These are phyloP conservation scores for Daldinia caldariorum DNA, from an alignment of 495 filamentous ascomycete genomes.

Conservation along the genomic window DNA sequence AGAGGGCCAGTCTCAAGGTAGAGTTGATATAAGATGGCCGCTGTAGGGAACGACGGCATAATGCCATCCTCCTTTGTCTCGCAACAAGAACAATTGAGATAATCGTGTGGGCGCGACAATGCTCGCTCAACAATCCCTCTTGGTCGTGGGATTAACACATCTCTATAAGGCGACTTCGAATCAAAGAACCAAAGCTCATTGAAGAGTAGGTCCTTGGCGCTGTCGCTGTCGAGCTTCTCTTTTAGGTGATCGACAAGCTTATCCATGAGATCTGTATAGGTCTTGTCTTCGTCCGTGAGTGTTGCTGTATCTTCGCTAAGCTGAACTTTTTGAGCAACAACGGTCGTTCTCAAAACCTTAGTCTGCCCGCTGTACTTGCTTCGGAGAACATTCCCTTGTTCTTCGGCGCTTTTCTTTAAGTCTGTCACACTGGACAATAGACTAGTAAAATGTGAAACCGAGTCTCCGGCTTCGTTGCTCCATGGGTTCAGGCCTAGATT, in stretches of 20 bases:
- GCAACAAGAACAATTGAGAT: constrained; percentile 80
- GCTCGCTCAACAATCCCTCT: constrained; percentile 83
- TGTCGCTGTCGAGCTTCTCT: constrained; percentile 64
- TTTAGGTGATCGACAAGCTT: constrained; percentile 66
- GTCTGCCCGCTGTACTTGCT: constrained; percentile 79
- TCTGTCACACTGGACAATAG: constrained; percentile 53
- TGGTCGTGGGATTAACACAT: constrained; percentile 82
- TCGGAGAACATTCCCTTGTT: constrained; percentile 63
- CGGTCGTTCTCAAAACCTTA: constrained; percentile 79
- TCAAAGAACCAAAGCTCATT: constrained; percentile 89
- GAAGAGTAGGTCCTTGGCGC: constrained; percentile 72
- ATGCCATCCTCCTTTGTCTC: constrained; percentile 56
- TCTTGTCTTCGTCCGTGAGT: constrained; percentile 76
- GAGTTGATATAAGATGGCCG: constrained; percentile 86
- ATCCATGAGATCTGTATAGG: constrained; percentile 80
- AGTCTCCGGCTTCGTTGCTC: constrained; percentile 47
- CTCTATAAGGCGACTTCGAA: constrained; percentile 77
- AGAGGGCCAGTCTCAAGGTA: constrained; percentile 89
- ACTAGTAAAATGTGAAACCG: constrained; percentile 48
- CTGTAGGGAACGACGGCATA: constrained; percentile 75
- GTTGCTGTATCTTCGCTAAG: constrained; percentile 81
- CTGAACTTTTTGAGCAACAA: constrained; percentile 86
- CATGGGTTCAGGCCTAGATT: constrained; percentile 52
- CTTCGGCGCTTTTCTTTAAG: constrained; percentile 53
- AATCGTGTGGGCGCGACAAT: constrained; percentile 82